A percentile compares a stretch with the other conserved stretches of the same genome.
These are phyloP conservation scores for Trametes cinnabarina DNA, from an alignment of 768 basidiomycete genomes.

Conservation along the genomic window DNA sequence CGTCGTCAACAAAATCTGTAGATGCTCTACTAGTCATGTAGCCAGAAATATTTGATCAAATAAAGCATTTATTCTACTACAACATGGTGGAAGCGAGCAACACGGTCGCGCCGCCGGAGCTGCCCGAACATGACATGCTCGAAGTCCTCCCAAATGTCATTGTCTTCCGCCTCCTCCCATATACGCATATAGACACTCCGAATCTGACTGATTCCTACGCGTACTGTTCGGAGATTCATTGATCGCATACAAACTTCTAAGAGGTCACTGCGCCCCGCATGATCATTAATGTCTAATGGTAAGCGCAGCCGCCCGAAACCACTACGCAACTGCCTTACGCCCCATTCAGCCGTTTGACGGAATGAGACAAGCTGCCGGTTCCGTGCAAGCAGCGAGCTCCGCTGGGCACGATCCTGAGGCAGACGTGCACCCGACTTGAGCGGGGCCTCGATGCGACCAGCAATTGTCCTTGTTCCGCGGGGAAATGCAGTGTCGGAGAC, in stretches of 20 bases:
- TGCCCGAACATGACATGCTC: conserved; percentile 38
- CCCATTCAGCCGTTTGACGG: conserved; percentile 53
- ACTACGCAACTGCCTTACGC: conserved; percentile 43
- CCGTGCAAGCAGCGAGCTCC: conserved; percentile 26
- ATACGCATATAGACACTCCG: conserved; percentile 38
- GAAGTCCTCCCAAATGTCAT: conserved; percentile 35
- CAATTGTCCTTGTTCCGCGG: conserved; percentile 31
- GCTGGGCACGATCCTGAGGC: conserved; percentile 16
- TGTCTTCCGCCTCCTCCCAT: conserved; percentile 32
- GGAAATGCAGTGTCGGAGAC: conserved; percentile 49
- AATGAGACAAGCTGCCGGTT: conserved; percentile 43
- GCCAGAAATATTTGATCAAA: background rate
- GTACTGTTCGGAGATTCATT: conserved; percentile 35
- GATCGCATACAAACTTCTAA: conserved; percentile 37
- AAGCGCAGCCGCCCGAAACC: conserved; percentile 45
- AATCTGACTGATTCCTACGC: conserved; percentile 44
- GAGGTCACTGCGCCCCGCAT: conserved; percentile 27
- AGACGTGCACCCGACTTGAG: conserved; percentile 34
- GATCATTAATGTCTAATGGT: conserved; percentile 37
- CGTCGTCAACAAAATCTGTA: background rate
- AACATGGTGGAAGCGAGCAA: conserved; percentile 11
- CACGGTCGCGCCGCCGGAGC: conserved; percentile 10
- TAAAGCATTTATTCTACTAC: background rate
- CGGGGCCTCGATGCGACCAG: conserved; percentile 37
- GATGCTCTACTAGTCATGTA: background rate